Percentiles rank a stretch among this genome's conserved stretches.
Evolutionary conservation across 177 flowering plant genomes (phyloP).

Genomic region (Vitis hybrid): DNA sequence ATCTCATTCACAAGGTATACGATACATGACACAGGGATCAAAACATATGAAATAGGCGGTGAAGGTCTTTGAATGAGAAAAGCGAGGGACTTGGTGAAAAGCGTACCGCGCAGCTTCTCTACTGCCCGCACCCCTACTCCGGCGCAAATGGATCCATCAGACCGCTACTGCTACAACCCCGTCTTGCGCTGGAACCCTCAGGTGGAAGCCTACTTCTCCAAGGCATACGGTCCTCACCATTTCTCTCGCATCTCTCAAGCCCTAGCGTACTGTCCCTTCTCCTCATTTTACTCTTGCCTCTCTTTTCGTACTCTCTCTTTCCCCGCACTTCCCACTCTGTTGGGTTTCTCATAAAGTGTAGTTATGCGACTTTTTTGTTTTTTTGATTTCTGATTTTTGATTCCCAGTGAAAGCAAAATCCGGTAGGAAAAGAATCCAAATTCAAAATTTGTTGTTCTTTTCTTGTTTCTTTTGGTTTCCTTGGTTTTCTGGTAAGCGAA

Average conservation of each 20-base stretch:
- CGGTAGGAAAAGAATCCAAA: too few species aligned
- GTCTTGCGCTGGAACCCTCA: constrained; percentile 65
- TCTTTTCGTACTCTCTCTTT: neutral
- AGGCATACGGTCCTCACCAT: constrained; percentile 76
- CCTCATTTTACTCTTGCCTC: neutral
- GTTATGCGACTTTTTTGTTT: neutral
- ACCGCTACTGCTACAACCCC: constrained; percentile 73
- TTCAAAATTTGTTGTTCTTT: too few species aligned
- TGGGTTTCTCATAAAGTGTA: neutral
- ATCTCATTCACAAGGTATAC: too few species aligned
- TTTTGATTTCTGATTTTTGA: too few species aligned
- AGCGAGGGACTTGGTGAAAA: constrained; percentile 19
- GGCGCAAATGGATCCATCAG: constrained; percentile 53
- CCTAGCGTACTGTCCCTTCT: constrained; percentile 49
- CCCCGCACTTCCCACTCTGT: neutral
- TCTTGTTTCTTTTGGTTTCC: too few species aligned
- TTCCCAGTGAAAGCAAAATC: too few species aligned
- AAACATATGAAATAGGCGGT: too few species aligned
- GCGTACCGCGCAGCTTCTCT: constrained; percentile 6
- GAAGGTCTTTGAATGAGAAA: constrained; percentile 16
- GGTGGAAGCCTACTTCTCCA: constrained; percentile 71
- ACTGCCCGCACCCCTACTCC: neutral
- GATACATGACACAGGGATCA: too few species aligned
- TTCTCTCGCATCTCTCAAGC: constrained; percentile 74
- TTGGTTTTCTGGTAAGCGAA: too few species aligned